Evolutionary conservation across 2,329 filamentous ascomycete genomes (phyloP), one percentile per base, ranked within the genome.

Genomic region (Corynespora cassiicola): DNA sequence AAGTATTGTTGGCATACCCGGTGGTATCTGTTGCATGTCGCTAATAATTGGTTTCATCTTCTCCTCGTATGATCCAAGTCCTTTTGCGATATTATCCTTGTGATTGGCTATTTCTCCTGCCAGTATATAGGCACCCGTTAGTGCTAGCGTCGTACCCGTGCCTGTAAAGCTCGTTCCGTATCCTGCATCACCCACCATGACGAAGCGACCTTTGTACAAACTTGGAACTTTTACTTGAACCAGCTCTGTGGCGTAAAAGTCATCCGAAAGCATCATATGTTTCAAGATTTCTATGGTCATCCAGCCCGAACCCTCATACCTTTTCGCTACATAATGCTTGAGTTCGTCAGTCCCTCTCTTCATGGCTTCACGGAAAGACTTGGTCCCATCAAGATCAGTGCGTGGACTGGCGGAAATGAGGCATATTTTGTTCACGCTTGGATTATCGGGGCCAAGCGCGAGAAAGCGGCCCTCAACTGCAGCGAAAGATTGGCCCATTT

Each of bases 181-280:
- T 5, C 47, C 68, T 6, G 68, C 61, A 36, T 71, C 68, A 5
- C 67, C 68, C 3, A 69, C 36, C 11, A 70, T 45, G 2, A 42
- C 67, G 9, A 59, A 47, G 2, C 64, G 61, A 5, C 59, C 59
- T 10, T 48, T 50, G 4, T 53, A 54, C 56, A 61, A 63, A 6
- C 37, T 20, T 6, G 52, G 39, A 15, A 69, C 39, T 27, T 61
- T 62, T 28, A 45, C 54, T 29, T 69, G 60, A 9, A 52, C 59
- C 6, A 65, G 39, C 15, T 67, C 61, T 11, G 67, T 58, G 38
- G 62, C 70, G 51, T 75, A 75, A 48, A 74, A 75, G 38, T 75
- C 65, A 1, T 66, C 46, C 0, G 67, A 52, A 2, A 49, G 45
- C 15, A 61, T 45, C 65, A 75, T 68, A 2, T 48, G 66, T 7